Conservation (phyloP, 1,139 yeast genomes). For the Nematodospora anomalae region DNA sequence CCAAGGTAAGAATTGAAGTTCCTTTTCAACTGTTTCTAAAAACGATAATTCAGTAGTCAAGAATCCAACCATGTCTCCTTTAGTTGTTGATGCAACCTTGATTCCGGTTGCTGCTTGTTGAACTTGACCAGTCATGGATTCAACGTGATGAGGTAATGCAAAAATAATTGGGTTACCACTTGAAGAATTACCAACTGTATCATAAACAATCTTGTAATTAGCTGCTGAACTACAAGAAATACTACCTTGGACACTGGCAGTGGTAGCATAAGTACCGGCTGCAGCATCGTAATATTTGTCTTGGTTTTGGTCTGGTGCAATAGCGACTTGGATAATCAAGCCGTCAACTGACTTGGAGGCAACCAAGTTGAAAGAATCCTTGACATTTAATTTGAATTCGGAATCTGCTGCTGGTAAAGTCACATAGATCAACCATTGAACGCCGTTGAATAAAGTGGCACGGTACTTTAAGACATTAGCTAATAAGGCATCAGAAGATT, state of each 20-base stretch:
- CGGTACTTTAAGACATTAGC: conserved; percentile 55
- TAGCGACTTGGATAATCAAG: conserved; percentile 46
- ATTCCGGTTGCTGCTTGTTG: conserved; percentile 46
- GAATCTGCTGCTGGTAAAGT: conserved; percentile 44
- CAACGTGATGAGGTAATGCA: conserved; percentile 73
- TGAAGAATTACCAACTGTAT: conserved; percentile 52
- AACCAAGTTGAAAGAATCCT: conserved; percentile 52
- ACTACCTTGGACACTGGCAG: conserved; percentile 31
- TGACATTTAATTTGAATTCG: conserved; percentile 37
- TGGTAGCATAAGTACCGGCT: conserved; percentile 48
- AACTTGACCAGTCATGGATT: conserved; percentile 44
- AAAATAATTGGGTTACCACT: conserved; percentile 56
- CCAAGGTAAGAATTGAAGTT: conserved; percentile 66
- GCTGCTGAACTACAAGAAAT: conserved; percentile 30
- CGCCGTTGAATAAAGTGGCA: conserved; percentile 49
- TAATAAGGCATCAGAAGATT: conserved; percentile 39
- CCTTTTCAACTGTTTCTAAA: conserved; percentile 50
- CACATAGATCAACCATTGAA: conserved; percentile 41
- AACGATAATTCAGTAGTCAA: conserved; percentile 50
- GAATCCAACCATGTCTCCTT: conserved; percentile 66
- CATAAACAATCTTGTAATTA: conserved; percentile 52
- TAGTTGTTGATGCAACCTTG: conserved; percentile 55
- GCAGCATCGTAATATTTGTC: conserved; percentile 50
- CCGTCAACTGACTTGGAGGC: conserved; percentile 52
- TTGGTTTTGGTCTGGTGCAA: conserved; percentile 39